These are phyloP conservation scores for Cercospora janseana DNA, from an alignment of 2,329 filamentous ascomycete species.

Conservation along the genomic window DNA sequence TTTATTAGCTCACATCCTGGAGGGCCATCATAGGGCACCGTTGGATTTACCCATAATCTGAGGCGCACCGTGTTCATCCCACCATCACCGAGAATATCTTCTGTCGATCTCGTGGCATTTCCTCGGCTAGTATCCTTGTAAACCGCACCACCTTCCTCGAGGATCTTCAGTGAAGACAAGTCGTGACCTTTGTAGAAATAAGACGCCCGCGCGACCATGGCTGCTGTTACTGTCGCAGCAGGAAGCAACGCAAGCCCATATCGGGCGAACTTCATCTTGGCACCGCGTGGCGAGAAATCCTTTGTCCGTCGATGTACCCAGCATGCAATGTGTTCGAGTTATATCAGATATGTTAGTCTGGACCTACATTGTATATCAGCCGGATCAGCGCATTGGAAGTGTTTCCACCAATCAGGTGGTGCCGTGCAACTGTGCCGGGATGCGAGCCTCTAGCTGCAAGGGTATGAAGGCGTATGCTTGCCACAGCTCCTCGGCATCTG, in stretches of 20 bases:
- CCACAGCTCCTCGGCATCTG: no score
- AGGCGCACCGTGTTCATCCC: conserved; percentile 40
- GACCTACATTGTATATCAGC: not conserved
- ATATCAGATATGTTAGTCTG: no score
- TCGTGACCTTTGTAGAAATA: conserved; percentile 43
- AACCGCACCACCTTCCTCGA: conserved; percentile 39
- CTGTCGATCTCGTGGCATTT: conserved; percentile 40
- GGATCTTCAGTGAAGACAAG: conserved; percentile 40
- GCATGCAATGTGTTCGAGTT: no score
- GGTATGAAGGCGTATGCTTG: not conserved
- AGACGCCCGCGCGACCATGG: conserved; percentile 10
- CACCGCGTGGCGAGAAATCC: not conserved
- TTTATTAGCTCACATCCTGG: conserved; percentile 17
- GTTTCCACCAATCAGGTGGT: conserved; percentile 1
- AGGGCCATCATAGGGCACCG: conserved; percentile 30
- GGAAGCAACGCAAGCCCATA: not conserved
- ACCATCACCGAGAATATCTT: conserved; percentile 39
- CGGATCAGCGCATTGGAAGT: not conserved
- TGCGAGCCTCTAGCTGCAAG: not conserved
- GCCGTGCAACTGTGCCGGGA: not conserved
- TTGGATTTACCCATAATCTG: conserved; percentile 35
- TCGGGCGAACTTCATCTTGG: not conserved
- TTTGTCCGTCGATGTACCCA: no score
- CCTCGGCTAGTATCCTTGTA: conserved; percentile 41
- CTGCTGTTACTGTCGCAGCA: not conserved